Base-by-base conservation (phyloP, 2,329 filamentous ascomycete genomes). In the Talaromyces marneffei region DNA sequence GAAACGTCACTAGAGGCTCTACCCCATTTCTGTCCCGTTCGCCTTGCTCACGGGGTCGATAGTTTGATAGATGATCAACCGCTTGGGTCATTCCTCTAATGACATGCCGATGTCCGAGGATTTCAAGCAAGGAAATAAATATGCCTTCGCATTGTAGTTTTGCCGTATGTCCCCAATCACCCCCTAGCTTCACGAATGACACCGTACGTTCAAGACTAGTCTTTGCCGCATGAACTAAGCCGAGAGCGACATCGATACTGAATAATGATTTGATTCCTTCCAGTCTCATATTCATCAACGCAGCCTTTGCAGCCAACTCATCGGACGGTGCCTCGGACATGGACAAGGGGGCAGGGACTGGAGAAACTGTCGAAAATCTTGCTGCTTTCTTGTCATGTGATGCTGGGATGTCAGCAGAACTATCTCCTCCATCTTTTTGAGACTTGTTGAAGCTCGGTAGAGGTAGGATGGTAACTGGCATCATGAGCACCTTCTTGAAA, bases 401-500 rank as follows among this genome's bases (percentile, higher is more conserved):
- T 29, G 48, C 25, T 9, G 69, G 56, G 23, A 57, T 62, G 18
- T 60, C 59, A 29, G 64, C 65, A 20, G 67, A 65, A 5, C 66
- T 64, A 9, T 68, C 69, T 0, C 65, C 52, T 59, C 72, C 74
- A 9, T 67, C 8, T 39, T 69, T 71, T 74, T 75, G 63, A 77
- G 82, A 70, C 86, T 90, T 59, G 82, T 82, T n/a, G 65, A 91
- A 84, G 52, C 84, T 87, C 1, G 91, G 90, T 16, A 60, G 27
- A 58, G 62, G 62, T 3, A 97, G 80, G 8, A 92, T 93, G 57
- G 91, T 96, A 54, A 99, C 93, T 2, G 94, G 94, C 87, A 96
- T 95, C 92, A 99, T 97, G 66, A 99, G 90, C 8, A 99, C 94
- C 75, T 97, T 97, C 72, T 92, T 97, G 81, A 99, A 99, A 0